Base-by-base conservation (phyloP, 202 grass and related monocot genomes). In the Eragrostis tef region DNA sequence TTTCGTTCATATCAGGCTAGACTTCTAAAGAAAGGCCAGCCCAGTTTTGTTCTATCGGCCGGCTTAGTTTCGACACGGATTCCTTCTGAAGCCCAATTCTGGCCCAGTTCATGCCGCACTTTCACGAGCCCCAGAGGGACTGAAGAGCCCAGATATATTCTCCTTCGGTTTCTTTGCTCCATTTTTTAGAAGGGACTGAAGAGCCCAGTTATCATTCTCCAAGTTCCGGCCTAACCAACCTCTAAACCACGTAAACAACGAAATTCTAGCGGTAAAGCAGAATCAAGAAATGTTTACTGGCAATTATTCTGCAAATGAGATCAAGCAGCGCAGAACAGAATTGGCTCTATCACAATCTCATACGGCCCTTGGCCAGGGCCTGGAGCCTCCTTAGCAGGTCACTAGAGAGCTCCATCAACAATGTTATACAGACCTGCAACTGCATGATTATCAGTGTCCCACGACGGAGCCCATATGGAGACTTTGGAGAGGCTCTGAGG, bases 231-330 rank as follows among this genome's bases (percentile, higher is more conserved):
- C 60, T 52, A 15, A 13, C 50, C 13, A 5, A 20, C 2, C 12
- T 31, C 29, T 31, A 31, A 31, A 31, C 29, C 29, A 31, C 29
- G 29, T 39, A 39, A 39, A 39, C 3, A 39, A 39, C 34, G 34
- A 39, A 39, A 6, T 5, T 39, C 34, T 39, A 39, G 34, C 6
- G 34, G 34, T 39, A n/a, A n/a, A n/a, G n/a, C n/a, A n/a, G n/a
- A n/a, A n/a, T n/a, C n/a, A n/a, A n/a, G n/a, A n/a, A n/a, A n/a
- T n/a, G n/a, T n/a, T n/a, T n/a, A n/a, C n/a, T n/a, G n/a, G n/a
- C n/a, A n/a, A 39, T 89, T 92, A 67, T 92, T 90, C 44, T 45
- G 2, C 11, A 46, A 62, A 15, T 16, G 12, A 20, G 53, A 57
- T 10, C 53, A 22, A n/a, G 20, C 9, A 21, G 16, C 4, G 50